These are phyloP conservation scores for Trametes punicea DNA, from an alignment of 768 basidiomycete genomes.

Conservation along the genomic window DNA sequence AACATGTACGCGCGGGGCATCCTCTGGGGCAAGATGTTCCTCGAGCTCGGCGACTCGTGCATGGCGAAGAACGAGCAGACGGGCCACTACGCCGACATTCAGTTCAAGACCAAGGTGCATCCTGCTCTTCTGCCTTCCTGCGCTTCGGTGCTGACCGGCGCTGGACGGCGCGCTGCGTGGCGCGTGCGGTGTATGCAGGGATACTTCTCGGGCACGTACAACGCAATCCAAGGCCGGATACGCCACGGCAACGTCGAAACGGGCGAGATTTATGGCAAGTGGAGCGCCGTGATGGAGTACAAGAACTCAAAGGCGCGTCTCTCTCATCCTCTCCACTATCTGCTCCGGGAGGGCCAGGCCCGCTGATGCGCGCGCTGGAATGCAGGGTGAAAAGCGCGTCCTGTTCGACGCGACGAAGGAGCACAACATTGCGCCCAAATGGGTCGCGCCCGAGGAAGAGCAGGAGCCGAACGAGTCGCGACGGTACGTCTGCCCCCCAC, in stretches of 20 bases:
- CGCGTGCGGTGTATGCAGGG: conserved; percentile 52
- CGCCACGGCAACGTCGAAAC: conserved; percentile 60
- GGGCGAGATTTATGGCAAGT: conserved; percentile 87
- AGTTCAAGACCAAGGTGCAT: conserved; percentile 99
- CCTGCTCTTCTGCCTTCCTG: too few relatives aligned
- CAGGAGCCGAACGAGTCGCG: conserved; percentile 92
- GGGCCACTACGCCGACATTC: conserved; percentile 73
- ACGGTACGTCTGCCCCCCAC: conserved; percentile 43
- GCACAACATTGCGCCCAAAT: conserved; percentile 71
- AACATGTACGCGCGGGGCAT: conserved; percentile 95
- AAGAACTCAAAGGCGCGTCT: conserved; percentile 61
- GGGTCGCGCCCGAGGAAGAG: conserved; percentile 78
- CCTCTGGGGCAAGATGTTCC: conserved; percentile 89
- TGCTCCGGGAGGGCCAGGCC: not conserved
- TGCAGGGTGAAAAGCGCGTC: conserved; percentile 56
- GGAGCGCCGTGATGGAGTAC: conserved; percentile 90
- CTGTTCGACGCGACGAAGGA: conserved; percentile 84
- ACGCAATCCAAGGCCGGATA: conserved; percentile 80
- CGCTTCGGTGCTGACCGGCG: too few relatives aligned
- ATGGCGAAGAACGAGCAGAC: conserved; percentile 79
- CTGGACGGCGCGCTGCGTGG: too few relatives aligned
- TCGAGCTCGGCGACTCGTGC: conserved; percentile 91
- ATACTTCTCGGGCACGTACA: conserved; percentile 97
- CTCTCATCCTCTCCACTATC: not conserved
- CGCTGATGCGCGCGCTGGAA: not conserved